Evolutionary conservation across 2,329 filamentous ascomycete genomes (phyloP).

Genomic region (Hortaea werneckii): DNA sequence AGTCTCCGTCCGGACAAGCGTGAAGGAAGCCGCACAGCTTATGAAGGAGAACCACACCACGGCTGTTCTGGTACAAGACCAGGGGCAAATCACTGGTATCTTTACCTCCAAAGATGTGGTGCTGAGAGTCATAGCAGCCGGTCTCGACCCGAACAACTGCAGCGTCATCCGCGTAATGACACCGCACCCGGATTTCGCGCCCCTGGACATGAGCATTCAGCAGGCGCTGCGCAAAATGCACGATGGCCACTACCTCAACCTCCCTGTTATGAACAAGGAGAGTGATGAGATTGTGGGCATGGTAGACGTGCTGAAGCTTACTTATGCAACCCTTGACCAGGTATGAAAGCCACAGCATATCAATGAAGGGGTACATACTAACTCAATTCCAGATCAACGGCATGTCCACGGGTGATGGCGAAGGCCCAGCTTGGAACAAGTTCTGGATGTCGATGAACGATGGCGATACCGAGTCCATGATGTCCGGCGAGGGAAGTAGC

Average conservation of each 20-base stretch:
- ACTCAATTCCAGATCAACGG: slow-evolving; percentile 57
- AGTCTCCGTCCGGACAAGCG: slow-evolving; percentile 88
- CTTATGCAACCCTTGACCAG: slow-evolving; percentile 94
- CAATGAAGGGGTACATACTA: not conserved
- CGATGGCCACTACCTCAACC: slow-evolving; percentile 94
- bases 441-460: slow-evolving; percentile 97
- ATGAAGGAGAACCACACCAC: slow-evolving; percentile 99
- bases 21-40: slow-evolving; percentile 85
- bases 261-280: slow-evolving; percentile 91
- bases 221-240: slow-evolving; percentile 98
- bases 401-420: slow-evolving; percentile 77
- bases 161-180: slow-evolving; percentile 99
- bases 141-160: slow-evolving; percentile 85
- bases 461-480: slow-evolving; percentile 88
- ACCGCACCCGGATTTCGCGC: slow-evolving; percentile 95
- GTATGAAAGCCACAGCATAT: slow-evolving; percentile 37
- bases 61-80: slow-evolving; percentile 89
- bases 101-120: slow-evolving; percentile 99
- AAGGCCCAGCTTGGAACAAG: slow-evolving; percentile 98
- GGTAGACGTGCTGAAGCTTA: slow-evolving; percentile 97
- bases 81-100: slow-evolving; percentile 94
- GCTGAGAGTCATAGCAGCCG: slow-evolving; percentile 91
- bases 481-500: slow-evolving; percentile 80
- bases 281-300: slow-evolving; percentile 95
- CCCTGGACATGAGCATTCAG: slow-evolving; percentile 98